Evolutionary conservation across 139 green algal species (phyloP).

Genomic region (Coccomyxa sp.): DNA sequence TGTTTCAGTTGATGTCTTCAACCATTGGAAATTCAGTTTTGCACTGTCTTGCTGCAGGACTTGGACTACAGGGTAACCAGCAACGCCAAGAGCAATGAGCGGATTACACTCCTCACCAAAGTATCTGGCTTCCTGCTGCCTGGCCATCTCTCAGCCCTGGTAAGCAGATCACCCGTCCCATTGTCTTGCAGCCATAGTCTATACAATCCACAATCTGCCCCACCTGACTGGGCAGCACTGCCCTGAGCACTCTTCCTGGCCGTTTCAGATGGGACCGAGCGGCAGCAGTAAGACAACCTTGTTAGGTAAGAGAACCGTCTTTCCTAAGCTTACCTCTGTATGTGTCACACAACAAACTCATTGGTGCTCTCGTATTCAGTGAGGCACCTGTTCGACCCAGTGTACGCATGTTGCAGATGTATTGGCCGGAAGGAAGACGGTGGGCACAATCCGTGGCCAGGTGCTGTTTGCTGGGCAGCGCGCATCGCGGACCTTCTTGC

Average conservation of each 20-base stretch:
- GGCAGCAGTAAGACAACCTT: slow-evolving; percentile 11
- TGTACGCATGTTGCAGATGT: slow-evolving; percentile 31
- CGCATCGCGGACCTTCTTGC: slow-evolving; percentile 24
- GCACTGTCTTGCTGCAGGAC: slow-evolving; percentile 14
- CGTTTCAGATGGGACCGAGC: slow-evolving; percentile 2
- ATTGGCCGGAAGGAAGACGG: slow-evolving; percentile 49
- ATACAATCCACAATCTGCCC: too few species aligned
- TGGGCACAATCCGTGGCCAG: slow-evolving; percentile 18
- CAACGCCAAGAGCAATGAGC: slow-evolving; percentile 43
- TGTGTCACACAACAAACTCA: too few species aligned
- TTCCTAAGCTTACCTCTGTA: too few species aligned
- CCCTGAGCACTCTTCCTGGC: too few species aligned
- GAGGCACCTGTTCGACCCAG: neutral
- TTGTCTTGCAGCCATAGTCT: too few species aligned
- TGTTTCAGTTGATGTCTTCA: too few species aligned
- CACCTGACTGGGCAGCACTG: too few species aligned
- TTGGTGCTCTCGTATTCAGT: too few species aligned
- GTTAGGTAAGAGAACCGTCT: neutral
- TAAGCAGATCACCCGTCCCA: neutral
- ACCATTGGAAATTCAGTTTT: too few species aligned
- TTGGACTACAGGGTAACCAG: slow-evolving; percentile 52
- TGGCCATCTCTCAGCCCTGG: slow-evolving; percentile 64
- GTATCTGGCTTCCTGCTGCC: slow-evolving; percentile 59
- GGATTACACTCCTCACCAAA: slow-evolving; percentile 46
- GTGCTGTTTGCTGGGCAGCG: slow-evolving; percentile 31